Evolutionary conservation across 176 grass and related monocot species (phyloP), one percentile per base, ranked within the genome.

Genomic region (Rhynchospora tenuis): DNA sequence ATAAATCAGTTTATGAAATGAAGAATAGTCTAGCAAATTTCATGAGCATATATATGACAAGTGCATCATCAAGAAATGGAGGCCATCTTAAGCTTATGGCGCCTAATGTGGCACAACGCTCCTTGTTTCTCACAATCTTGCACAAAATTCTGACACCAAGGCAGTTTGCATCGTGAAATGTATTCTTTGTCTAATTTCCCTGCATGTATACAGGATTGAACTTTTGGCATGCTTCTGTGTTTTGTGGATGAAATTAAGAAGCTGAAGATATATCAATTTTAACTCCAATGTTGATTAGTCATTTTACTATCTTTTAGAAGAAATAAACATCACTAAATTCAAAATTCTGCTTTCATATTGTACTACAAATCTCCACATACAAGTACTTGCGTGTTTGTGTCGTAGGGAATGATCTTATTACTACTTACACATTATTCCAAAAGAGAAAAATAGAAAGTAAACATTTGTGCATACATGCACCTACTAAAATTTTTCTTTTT

Each of bases 1-100:
- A 64, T 91, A 75, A 91, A 24, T 4, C 5, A 82, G 1, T 67
- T 82, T 10, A 63, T 62, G 24, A 63, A n/a, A 63, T 62, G 24
- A 31, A 81, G 16, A 27, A 42, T 20, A 62, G 4, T 12, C 57
- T 47, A 63, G 31, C 62, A 63, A 22, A 23, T 81, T 45, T 63
- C 31, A 64, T 63, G 3, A 59, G 58, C 16, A 64, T 9, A 47
- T 61, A 80, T 44, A 14, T 1, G 42, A 45, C 78, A n/a, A 9
- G 55, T 59, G 56, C 4, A 43, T 58, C 20, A 45, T 62, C 58
- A 64, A 48, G 19, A 45, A 81, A 58, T 63, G 33, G 47, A 24
- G 10, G 16, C 19, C 5, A 62, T 38, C 29, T 44, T 16, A 45
- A 44, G n/a, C 10, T 22, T 47, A 62, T 45, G 78, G 15, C 27